A percentile compares a stretch with the other conserved stretches of the same genome.
Evolutionary conservation across 139 green algal genomes (phyloP).

Genomic region (Volvox africanus): DNA sequence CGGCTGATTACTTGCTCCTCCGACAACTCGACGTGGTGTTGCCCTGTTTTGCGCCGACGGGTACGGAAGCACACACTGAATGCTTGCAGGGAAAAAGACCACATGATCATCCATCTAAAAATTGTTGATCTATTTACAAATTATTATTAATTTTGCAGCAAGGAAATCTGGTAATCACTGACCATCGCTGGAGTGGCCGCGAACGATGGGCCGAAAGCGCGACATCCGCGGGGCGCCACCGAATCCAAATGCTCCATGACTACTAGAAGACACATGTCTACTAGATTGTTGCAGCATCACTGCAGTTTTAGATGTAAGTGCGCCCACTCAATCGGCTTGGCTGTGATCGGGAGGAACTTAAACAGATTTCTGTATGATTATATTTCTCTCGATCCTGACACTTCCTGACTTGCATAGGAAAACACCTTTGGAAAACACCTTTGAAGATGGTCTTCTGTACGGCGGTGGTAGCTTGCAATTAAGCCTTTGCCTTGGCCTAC

Average conservation of each 20-base stretch:
- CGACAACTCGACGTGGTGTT: not conserved
- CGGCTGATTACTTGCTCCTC: not conserved
- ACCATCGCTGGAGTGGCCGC: not conserved
- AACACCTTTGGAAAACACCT: too few relatives aligned
- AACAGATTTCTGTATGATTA: too few relatives aligned
- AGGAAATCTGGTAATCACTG: not conserved
- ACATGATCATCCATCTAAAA: not conserved
- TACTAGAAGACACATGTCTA: not conserved
- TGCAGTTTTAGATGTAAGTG: not conserved
- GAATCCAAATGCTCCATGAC: not conserved
- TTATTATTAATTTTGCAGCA: not conserved
- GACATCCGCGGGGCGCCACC: not conserved
- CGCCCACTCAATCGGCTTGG: not conserved
- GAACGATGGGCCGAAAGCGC: not conserved
- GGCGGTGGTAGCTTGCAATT: not conserved
- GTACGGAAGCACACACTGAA: not conserved
- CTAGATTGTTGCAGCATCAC: constrained; percentile 7
- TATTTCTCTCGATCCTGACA: too few relatives aligned
- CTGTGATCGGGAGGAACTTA: too few relatives aligned
- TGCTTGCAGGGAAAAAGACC: not conserved
- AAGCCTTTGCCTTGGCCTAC: too few relatives aligned
- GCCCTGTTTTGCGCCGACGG: not conserved
- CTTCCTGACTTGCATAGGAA: too few relatives aligned
- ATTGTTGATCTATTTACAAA: not conserved
- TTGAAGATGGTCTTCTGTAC: not conserved